Evolutionary conservation across 2,329 filamentous ascomycete genomes (phyloP), one percentile per base, ranked within the genome.

Genomic region (Colletotrichum filicis): DNA sequence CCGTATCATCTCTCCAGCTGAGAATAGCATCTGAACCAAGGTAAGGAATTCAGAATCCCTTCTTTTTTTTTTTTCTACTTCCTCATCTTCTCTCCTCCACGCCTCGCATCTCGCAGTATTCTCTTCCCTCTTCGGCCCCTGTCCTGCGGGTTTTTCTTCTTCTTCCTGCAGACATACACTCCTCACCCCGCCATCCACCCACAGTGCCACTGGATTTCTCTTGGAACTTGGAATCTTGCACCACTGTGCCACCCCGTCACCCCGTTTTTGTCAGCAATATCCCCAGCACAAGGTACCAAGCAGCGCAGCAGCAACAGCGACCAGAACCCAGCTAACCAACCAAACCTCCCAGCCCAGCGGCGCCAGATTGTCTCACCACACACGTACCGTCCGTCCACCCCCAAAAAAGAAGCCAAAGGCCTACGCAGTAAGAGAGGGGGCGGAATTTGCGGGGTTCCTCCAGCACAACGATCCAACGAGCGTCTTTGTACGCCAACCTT

Each of bases 371-470:
- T 65, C 62, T 65, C 62, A 65, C 62, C 61, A 64, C 61, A 24
- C 62, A 55, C 53, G 35, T 52, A 52, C 35, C 55, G 26, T 49
- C 55, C 64, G 53, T 60, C 64, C 64, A 26, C 58, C 58, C 11
- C 28, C 64, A 42, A 42, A 42, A 32, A 42, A 42, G 37, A 42
- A 16, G 19, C 35, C 57, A 59, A 49, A 68, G 28, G 37, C 68
- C 32, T 53, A 66, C 49, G 53, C 58, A 30, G 68, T 58, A 70
- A 65, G 70, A 73, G 70, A 70, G 70, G 70, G 70, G 70, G 66
- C 70, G 70, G 65, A 67, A 70, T 73, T 73, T 73, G 70, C 66
- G 70, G 70, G 70, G 70, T 70, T 73, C 70, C 61, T 73, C 66
- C 49, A 73, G 46, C 66, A 49, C 59, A 70, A 37, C 56, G 60